These are phyloP conservation scores for Auriculariales sp. DNA, from an alignment of 768 basidiomycete species.

Conservation along the genomic window DNA sequence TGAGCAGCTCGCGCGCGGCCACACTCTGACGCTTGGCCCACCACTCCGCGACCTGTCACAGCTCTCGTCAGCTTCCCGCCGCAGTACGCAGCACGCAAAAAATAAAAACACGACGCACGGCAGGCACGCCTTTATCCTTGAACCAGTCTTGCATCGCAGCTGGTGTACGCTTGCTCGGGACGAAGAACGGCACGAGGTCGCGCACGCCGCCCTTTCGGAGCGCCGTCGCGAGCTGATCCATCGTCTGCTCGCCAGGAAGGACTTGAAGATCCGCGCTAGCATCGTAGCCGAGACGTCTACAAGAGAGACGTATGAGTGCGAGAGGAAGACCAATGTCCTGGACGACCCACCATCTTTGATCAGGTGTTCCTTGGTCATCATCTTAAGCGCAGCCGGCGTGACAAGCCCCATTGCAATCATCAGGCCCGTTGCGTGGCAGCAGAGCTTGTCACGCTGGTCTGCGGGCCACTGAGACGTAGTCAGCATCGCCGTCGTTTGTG, in stretches of 20 bases:
- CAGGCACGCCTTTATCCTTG: conserved; percentile 60
- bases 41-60: conserved; percentile 83
- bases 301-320: no score
- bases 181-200: conserved; percentile 80
- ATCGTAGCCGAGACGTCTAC: conserved; percentile 72
- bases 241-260: conserved; percentile 72
- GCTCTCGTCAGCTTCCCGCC: no score
- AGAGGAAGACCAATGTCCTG: no score
- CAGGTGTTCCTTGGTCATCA: conserved; percentile 84
- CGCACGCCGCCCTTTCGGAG: conserved; percentile 77
- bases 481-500: no score
- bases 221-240: conserved; percentile 77
- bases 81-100: no score
- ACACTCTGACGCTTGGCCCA: conserved; percentile 83
- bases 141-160: conserved; percentile 76
- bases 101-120: no score
- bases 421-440: conserved; percentile 66
- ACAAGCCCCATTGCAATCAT: conserved; percentile 75
- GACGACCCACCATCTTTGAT: conserved; percentile 97
- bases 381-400: conserved; percentile 60
- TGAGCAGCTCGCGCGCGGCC: conserved; percentile 63
- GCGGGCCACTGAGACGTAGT: no score
- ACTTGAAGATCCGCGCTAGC: conserved; percentile 64
- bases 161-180: conserved; percentile 62
- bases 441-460: conserved; percentile 68